Conservation (phyloP, 345 rosid species). For the Syzygium aromaticum region DNA sequence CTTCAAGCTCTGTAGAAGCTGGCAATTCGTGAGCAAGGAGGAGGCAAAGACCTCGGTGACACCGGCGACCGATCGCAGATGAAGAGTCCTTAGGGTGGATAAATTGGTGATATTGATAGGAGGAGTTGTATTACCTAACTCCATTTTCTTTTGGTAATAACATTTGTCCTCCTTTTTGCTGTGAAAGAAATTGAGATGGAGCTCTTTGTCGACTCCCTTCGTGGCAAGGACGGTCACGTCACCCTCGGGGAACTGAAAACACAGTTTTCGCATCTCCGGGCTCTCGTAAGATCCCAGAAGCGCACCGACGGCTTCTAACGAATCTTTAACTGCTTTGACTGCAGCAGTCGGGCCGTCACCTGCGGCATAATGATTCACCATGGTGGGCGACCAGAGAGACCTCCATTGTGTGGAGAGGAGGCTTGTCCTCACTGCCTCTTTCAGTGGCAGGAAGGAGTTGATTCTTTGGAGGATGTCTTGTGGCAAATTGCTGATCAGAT, state of each 20-base stretch:
- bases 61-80: background rate
- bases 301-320: background rate
- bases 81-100: conserved; percentile 1
- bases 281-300: background rate
- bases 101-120: background rate
- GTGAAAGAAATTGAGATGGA: conserved; percentile 2
- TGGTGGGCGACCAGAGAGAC: conserved; percentile 3
- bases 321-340: background rate
- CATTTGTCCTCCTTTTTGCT: background rate
- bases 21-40: conserved; percentile 1
- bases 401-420: conserved; percentile 8
- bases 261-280: conserved; percentile 1
- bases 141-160: background rate
- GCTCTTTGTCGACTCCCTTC: conserved; percentile 8
- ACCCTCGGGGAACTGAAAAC: background rate
- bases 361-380: background rate
- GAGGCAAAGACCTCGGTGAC: background rate
- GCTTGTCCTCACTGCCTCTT: background rate
- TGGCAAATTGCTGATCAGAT: conserved; percentile 4
- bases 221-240: conserved; percentile 4
- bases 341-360: background rate
- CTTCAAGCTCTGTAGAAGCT: conserved; percentile 1
- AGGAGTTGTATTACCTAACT: background rate
- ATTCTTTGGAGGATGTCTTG: conserved; percentile 3
- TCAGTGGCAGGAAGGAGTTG: background rate